Percentiles rank a stretch among this genome's conserved stretches.
phyloP scores from a whole-genome alignment of 2,329 filamentous ascomycete genomes.

The Alternaria metachromatica region DNA sequence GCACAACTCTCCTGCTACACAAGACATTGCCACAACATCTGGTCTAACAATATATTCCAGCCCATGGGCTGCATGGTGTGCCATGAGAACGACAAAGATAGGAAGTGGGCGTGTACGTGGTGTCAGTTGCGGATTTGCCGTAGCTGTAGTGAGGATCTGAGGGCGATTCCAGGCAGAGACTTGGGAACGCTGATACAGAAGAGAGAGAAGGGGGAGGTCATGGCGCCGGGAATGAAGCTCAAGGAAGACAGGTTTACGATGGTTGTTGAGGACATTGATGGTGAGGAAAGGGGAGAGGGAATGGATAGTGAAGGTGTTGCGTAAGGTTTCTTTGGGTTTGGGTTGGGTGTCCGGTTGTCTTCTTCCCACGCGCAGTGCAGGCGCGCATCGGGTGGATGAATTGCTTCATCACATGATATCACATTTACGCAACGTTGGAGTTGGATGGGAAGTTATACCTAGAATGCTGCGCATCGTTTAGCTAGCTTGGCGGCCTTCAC shows the following conservation, averaged over 20 bases:
- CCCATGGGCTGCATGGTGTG: conserved; percentile 49
- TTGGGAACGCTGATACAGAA: conserved; percentile 26
- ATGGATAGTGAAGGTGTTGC: neutral
- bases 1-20: conserved; percentile 44
- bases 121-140: conserved; percentile 47
- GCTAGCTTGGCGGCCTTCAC: conserved; percentile 3
- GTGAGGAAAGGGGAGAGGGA: conserved; percentile 1
- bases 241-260: conserved; percentile 3
- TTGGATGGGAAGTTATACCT: neutral
- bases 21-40: conserved; percentile 33
- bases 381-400: neutral
- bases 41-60: conserved; percentile 41
- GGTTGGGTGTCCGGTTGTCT: neutral
- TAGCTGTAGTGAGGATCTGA: conserved; percentile 36
- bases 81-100: conserved; percentile 27
- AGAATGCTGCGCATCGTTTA: conserved; percentile 4
- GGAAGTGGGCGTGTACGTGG: conserved; percentile 46
- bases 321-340: neutral
- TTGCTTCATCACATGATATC: neutral
- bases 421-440: neutral
- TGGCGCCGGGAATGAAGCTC: neutral
- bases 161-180: conserved; percentile 23
- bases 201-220: conserved; percentile 8
- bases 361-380: neutral
- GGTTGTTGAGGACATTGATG: conserved; percentile 10